Conservation (phyloP, 2,329 filamentous ascomycete genomes). For the Chaetomiaceae sp. region DNA sequence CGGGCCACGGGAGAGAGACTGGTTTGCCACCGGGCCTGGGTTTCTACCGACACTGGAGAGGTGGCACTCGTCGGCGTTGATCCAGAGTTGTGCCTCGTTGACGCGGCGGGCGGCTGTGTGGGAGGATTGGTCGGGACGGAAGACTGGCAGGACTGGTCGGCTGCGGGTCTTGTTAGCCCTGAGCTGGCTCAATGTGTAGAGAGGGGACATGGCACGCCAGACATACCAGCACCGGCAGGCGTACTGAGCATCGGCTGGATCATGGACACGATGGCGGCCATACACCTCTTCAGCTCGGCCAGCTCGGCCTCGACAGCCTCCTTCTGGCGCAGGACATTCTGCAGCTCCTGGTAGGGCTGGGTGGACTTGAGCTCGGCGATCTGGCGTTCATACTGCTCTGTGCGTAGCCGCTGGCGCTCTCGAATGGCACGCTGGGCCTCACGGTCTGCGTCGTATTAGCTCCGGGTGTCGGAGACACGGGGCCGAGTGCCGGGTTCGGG, state of each 20-base stretch:
- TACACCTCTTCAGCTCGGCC: constrained; percentile 65
- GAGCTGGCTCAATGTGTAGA: background rate
- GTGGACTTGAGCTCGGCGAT: constrained; percentile 74
- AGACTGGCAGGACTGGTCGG: constrained; percentile 31
- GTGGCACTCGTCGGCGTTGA: constrained; percentile 18
- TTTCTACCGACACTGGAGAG: constrained; percentile 17
- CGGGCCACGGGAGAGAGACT: constrained; percentile 15
- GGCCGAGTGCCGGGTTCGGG: too few species aligned
- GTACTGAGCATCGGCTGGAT: constrained; percentile 53
- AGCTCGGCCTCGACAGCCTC: constrained; percentile 76
- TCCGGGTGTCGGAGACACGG: background rate
- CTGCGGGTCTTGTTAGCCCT: constrained; percentile 6
- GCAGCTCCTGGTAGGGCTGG: constrained; percentile 79
- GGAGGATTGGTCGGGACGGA: constrained; percentile 29
- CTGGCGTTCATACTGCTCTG: constrained; percentile 66
- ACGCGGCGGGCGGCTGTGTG: constrained; percentile 22
- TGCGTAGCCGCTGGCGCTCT: constrained; percentile 75
- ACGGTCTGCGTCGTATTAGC: constrained; percentile 52
- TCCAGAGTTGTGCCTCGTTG: constrained; percentile 6
- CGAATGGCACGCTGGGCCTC: constrained; percentile 83
- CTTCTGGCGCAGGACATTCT: constrained; percentile 69
- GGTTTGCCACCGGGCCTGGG: constrained; percentile 20
- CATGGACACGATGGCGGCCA: constrained; percentile 61
- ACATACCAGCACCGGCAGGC: constrained; percentile 21
- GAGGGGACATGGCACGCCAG: background rate